Evolutionary conservation across 257 asterid species (phyloP).

Genomic region (Scutellaria baicalensis): DNA sequence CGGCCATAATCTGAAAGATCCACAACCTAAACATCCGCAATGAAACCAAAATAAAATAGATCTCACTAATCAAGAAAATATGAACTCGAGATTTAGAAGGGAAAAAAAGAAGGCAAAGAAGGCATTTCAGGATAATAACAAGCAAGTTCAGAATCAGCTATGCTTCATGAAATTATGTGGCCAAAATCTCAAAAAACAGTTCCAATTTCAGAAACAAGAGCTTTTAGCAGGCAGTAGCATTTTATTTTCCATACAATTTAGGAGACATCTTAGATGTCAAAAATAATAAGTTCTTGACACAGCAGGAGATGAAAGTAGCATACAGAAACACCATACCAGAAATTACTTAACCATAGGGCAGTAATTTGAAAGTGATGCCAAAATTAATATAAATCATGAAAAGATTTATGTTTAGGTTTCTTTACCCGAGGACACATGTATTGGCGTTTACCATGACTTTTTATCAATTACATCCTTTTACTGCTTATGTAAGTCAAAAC

Average conservation of each 20-base stretch:
- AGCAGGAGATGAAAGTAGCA: not conserved
- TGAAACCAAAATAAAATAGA: not conserved
- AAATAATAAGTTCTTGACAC: not conserved
- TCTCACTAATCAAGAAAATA: not conserved
- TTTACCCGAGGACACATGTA: not conserved
- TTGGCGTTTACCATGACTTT: not conserved
- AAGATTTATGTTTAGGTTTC: too few relatives aligned
- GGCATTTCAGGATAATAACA: not conserved
- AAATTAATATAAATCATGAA: not conserved
- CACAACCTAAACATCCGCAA: conserved; percentile 45
- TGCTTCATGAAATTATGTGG: not conserved
- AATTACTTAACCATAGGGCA: not conserved
- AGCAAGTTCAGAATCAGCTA: conserved; percentile 6
- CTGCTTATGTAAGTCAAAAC: not conserved
- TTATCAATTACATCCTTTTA: not conserved
- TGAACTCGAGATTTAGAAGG: not conserved
- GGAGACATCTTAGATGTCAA: conserved; percentile 6
- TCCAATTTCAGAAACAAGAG: conserved; percentile 1
- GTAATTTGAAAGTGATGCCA: not conserved
- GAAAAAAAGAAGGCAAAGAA: not conserved
- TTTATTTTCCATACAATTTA: not conserved
- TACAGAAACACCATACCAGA: not conserved
- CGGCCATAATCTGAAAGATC: conserved; percentile 88
- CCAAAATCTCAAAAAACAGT: not conserved
- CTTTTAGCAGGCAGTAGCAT: not conserved